A percentile compares a stretch with the other conserved stretches of the same genome.
These are phyloP conservation scores for Funneliformis mosseae DNA, from an alignment of 192 early-diverging fungal genomes.

Conservation along the genomic window DNA sequence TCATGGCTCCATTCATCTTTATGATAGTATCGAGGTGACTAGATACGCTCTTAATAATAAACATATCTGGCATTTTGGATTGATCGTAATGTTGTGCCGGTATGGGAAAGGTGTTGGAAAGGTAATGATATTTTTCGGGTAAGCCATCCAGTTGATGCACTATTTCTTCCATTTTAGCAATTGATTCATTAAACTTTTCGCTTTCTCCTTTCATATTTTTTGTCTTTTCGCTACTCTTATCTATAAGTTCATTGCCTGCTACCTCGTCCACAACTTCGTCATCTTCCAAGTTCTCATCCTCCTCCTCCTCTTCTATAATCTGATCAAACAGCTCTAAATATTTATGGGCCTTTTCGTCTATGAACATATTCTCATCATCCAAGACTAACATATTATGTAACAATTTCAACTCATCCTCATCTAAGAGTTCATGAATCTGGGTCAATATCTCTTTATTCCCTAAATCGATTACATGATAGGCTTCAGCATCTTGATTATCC, in stretches of 20 bases:
- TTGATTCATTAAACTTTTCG: background rate
- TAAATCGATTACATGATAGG: too few relatives aligned
- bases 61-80: conserved; percentile 24
- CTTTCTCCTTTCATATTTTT: background rate
- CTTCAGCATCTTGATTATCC: too few relatives aligned
- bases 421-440: background rate
- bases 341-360: background rate
- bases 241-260: too few relatives aligned
- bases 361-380: background rate
- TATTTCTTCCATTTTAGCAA: conserved; percentile 3
- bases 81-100: background rate
- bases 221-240: background rate
- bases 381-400: background rate
- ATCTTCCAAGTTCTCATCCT: too few relatives aligned
- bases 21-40: conserved; percentile 12
- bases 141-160: background rate
- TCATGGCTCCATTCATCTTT: conserved; percentile 16
- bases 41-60: conserved; percentile 24
- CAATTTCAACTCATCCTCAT: conserved; percentile 3
- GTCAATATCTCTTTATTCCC: too few relatives aligned
- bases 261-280: too few relatives aligned
- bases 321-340: conserved; percentile 13
- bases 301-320: background rate
- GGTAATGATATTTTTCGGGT: conserved; percentile 1
- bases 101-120: conserved; percentile 1